Evolutionary conservation across 169 alveolate genomes (phyloP), one percentile per base, ranked within the genome.

Genomic region (Cyclospora cayetanensis): DNA sequence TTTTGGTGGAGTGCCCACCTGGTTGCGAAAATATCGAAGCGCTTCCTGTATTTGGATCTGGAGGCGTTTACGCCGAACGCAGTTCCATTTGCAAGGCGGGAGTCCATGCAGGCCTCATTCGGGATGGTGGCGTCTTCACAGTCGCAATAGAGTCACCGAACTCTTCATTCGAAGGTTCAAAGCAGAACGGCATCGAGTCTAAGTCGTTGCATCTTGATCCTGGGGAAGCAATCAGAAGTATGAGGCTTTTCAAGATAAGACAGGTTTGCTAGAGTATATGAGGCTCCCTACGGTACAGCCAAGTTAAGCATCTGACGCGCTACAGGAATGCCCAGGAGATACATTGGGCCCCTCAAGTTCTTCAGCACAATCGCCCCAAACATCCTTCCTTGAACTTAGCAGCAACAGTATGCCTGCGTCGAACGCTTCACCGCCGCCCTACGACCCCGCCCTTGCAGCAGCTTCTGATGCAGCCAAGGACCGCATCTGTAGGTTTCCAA

Each of bases 61-160:
- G 90, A 35, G 98, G 97, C 31, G 89, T 96, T 22, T 97, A 96
- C 88, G 91, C 97, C 46, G 99, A 96, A 68, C 92, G 91, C 46
- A 96, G 98, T 93, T 95, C 98, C 29, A 96, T 97, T 39, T 97
- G 99, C 68, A 94, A 94, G 74, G 99, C 99, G 9, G 98, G 98
- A 27, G 94, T 97, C n/a, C 98, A 97, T 76, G 94, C 97, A 1
- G 98, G 98, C 37, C 95, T 95, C 39, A 95, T 96, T 72, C 93
- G 94, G 43, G 65, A 82, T 76, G 96, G 95, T 39, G 99, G 99
- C 43, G 95, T 96, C 7, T 95, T 95, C 46, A 95, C 92, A 53
- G 97, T 97, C 12, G 92, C 98, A 1, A 84, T 97, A 27, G 98
- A 97, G 90, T 96, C 97, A 50, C 97, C 98, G 7, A 80, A 93